These are phyloP conservation scores for Suhomyces coccinellae DNA, from an alignment of 1,139 yeast genomes.

Conservation along the genomic window DNA sequence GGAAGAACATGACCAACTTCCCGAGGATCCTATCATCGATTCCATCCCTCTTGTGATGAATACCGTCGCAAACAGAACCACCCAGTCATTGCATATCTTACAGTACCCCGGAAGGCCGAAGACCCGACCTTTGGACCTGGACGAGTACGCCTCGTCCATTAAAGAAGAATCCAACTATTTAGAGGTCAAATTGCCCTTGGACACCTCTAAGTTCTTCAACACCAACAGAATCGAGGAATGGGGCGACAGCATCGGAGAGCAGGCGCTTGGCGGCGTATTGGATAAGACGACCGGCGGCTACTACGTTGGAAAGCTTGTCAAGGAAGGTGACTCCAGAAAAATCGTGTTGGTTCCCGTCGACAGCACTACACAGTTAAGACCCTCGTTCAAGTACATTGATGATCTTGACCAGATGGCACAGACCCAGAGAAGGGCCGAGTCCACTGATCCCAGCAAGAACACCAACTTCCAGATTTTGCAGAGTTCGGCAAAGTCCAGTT, in stretches of 20 bases:
- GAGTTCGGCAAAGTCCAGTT: slow-evolving; percentile 44
- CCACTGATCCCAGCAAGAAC: slow-evolving; percentile 33
- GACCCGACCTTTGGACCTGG: slow-evolving; percentile 44
- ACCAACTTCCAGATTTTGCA: slow-evolving; percentile 48
- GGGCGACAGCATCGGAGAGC: slow-evolving; percentile 57
- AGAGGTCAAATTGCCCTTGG: slow-evolving; percentile 73
- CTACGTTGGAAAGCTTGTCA: slow-evolving; percentile 37
- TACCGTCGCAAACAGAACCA: slow-evolving; percentile 21
- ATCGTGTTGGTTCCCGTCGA: slow-evolving; percentile 67
- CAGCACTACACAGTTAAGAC: slow-evolving; percentile 75
- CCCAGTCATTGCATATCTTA: slow-evolving; percentile 37
- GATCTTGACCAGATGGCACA: slow-evolving; percentile 35
- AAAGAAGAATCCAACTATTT: slow-evolving; percentile 58
- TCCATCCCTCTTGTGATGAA: slow-evolving; percentile 65
- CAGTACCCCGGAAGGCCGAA: slow-evolving; percentile 78
- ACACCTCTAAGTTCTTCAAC: slow-evolving; percentile 65
- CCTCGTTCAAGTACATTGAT: slow-evolving; percentile 78
- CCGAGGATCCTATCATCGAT: slow-evolving; percentile 75
- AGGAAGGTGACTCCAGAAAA: slow-evolving; percentile 30
- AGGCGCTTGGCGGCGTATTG: slow-evolving; percentile 70
- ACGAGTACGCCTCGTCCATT: slow-evolving; percentile 51
- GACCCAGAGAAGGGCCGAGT: slow-evolving; percentile 29
- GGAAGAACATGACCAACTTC: slow-evolving; percentile 27
- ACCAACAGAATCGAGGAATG: slow-evolving; percentile 61
- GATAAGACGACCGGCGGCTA: slow-evolving; percentile 54